Evolutionary conservation across 805 yeast species (phyloP).

Genomic region (Kuraishia capsulata): DNA sequence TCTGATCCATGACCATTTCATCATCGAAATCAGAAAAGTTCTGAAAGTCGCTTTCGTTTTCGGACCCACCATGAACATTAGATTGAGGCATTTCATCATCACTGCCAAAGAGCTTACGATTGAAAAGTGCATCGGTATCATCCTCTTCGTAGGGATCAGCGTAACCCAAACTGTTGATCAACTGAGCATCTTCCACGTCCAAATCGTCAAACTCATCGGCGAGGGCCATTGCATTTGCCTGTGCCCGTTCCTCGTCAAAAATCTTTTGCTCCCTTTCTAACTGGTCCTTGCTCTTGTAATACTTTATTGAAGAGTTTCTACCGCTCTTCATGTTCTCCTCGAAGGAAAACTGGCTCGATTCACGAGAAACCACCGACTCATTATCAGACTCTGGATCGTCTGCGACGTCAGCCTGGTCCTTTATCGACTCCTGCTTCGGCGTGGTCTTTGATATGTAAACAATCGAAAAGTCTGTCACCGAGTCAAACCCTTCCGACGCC

Average conservation of each 20-base stretch:
- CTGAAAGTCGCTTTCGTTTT: conserved; percentile 3
- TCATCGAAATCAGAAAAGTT: conserved; percentile 8
- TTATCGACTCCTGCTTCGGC: conserved; percentile 3
- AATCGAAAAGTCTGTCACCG: conserved; percentile 1
- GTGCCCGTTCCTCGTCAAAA: conserved; percentile 7
- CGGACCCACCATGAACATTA: background rate
- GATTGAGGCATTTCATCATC: conserved; percentile 12
- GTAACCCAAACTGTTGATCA: conserved; percentile 22
- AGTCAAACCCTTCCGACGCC: background rate
- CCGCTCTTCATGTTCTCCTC: conserved; percentile 18
- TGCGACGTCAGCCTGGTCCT: conserved; percentile 3
- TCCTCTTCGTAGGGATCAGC: conserved; percentile 20
- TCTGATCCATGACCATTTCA: background rate
- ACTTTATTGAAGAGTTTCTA: conserved; percentile 25
- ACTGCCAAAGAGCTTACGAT: conserved; percentile 24
- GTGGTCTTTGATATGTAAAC: conserved; percentile 1
- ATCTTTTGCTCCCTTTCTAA: conserved; percentile 15
- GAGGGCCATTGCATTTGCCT: conserved; percentile 12
- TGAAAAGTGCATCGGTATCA: conserved; percentile 28
- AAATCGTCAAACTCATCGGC: conserved; percentile 16
- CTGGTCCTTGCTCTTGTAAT: conserved; percentile 25
- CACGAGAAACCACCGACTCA: background rate
- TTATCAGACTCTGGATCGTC: background rate
- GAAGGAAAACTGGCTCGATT: conserved; percentile 18
- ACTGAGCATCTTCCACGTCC: conserved; percentile 12